Evolutionary conservation across 805 yeast species (phyloP).

Genomic region (Candida krabiensis): DNA sequence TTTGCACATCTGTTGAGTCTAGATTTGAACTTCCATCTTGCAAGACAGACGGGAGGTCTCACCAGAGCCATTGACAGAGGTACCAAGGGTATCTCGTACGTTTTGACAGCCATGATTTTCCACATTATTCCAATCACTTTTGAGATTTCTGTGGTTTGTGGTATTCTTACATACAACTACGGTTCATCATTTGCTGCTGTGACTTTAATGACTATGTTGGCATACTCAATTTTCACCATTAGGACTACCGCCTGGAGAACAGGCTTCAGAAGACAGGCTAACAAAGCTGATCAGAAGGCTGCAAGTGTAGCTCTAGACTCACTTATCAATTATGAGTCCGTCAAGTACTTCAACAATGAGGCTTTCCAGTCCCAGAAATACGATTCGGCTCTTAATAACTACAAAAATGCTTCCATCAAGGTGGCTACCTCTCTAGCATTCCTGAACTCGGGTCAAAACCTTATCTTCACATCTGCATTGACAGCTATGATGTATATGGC

Average conservation of each 20-base stretch:
- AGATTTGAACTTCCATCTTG: conserved; percentile 86
- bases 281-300: conserved; percentile 92
- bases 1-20: conserved; percentile 79
- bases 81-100: conserved; percentile 94
- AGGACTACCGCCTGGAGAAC: conserved; percentile 97
- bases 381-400: conserved; percentile 67
- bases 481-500: conserved; percentile 99
- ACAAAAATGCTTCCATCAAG: conserved; percentile 73
- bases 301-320: conserved; percentile 94
- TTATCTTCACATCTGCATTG: conserved; percentile 82
- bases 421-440: conserved; percentile 84
- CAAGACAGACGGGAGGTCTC: conserved; percentile 93
- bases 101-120: conserved; percentile 94
- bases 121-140: conserved; percentile 91
- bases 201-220: conserved; percentile 83
- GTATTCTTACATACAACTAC: conserved; percentile 88
- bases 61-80: conserved; percentile 97
- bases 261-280: conserved; percentile 82
- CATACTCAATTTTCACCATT: conserved; percentile 85
- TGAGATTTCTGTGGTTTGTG: conserved; percentile 91
- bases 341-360: conserved; percentile 93
- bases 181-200: conserved; percentile 88
- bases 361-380: conserved; percentile 75
- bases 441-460: conserved; percentile 75
- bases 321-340: conserved; percentile 89